Percentiles rank a stretch among this genome's conserved stretches.
Conservation (phyloP, 345 rosid genomes). For the Orychophragmus violaceus region DNA sequence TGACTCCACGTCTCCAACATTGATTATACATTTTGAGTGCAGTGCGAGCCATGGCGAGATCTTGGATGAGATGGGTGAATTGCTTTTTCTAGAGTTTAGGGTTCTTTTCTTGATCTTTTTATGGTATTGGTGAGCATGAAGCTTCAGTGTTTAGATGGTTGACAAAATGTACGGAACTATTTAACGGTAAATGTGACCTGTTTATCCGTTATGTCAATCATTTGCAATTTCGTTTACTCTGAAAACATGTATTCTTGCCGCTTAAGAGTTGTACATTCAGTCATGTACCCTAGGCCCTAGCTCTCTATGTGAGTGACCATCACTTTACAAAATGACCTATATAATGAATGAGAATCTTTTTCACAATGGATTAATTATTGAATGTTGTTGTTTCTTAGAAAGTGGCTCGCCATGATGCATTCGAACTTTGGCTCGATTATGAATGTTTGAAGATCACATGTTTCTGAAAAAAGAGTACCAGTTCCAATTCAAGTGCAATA, state of each 20-base stretch:
- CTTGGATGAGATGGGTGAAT: neutral
- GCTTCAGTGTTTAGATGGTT: slow-evolving; percentile 18
- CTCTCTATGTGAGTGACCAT: neutral
- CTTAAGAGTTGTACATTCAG: neutral
- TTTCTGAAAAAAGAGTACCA: neutral
- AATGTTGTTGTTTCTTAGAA: slow-evolving; percentile 33
- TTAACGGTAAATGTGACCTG: slow-evolving; percentile 41
- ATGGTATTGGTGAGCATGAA: neutral
- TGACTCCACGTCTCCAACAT: neutral
- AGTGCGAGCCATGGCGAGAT: slow-evolving; percentile 1
- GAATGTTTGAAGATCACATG: slow-evolving; percentile 33
- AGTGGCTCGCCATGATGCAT: slow-evolving; percentile 35
- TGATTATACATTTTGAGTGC: neutral
- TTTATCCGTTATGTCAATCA: neutral
- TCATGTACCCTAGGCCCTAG: too few species aligned
- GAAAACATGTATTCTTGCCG: neutral
- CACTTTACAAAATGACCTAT: neutral
- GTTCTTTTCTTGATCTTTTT: too few species aligned
- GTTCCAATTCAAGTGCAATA: neutral
- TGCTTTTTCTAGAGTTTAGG: slow-evolving; percentile 16
- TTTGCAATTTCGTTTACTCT: neutral
- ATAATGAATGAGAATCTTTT: neutral
- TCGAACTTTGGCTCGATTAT: slow-evolving; percentile 49
- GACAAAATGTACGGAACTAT: slow-evolving; percentile 22
- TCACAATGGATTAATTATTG: neutral